phyloP scores from a whole-genome alignment of 345 rosid species.

The Orychophragmus violaceus region DNA sequence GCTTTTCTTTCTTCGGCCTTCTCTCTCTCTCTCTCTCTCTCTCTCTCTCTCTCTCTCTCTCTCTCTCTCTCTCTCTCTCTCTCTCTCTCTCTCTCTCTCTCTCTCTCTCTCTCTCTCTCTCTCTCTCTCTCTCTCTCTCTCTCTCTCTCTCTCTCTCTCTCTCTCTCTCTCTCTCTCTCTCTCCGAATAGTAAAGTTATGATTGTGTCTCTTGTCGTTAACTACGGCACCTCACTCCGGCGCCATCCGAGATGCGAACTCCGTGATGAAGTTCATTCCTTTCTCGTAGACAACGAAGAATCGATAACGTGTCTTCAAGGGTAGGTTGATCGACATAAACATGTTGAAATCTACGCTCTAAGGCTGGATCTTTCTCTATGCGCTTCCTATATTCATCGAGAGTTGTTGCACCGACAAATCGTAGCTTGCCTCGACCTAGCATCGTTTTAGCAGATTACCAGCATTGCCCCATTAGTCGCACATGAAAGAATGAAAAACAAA shows the following conservation, averaged over 20 bases:
- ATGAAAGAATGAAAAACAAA: slow-evolving; percentile 35
- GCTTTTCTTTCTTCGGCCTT: too few species aligned
- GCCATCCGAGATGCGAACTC: slow-evolving; percentile 96
- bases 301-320: slow-evolving; percentile 80
- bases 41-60: too few species aligned
- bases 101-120: too few species aligned
- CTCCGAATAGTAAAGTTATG: too few species aligned
- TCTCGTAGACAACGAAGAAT: slow-evolving; percentile 92
- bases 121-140: too few species aligned
- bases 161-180: too few species aligned
- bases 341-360: slow-evolving; percentile 98
- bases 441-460: slow-evolving; percentile 91
- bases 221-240: too few species aligned
- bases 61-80: too few species aligned
- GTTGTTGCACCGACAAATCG: slow-evolving; percentile 97
- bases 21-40: too few species aligned
- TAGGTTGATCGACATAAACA: slow-evolving; percentile 92
- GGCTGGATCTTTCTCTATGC: slow-evolving; percentile 97
- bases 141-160: too few species aligned
- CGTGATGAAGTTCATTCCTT: slow-evolving; percentile 96
- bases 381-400: slow-evolving; percentile 86
- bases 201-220: too few species aligned
- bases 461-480: slow-evolving; percentile 98
- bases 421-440: slow-evolving; percentile 96
- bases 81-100: too few species aligned